Percentiles rank a stretch among this genome's conserved stretches.
Conservation (phyloP, 148 eudicot species). For the Polygonum maritimum region DNA sequence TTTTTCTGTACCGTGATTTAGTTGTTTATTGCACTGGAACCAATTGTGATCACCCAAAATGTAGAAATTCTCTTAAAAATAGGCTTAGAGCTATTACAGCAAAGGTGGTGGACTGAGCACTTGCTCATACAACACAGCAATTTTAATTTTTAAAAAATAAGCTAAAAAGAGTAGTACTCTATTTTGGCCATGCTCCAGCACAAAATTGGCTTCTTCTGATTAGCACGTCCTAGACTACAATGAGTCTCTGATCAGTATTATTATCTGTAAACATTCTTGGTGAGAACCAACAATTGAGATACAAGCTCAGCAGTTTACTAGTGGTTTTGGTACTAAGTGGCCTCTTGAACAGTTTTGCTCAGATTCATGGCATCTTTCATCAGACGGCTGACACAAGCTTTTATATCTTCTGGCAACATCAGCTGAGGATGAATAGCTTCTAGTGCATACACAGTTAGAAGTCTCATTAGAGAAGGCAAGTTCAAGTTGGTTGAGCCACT, state of each 20-base stretch:
- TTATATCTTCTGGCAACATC: conserved; percentile 46
- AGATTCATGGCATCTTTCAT: conserved; percentile 41
- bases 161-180: no score
- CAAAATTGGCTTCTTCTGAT: background rate
- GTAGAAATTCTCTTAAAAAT: no score
- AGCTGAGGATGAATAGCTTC: conserved; percentile 42
- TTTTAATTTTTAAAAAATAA: no score
- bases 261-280: background rate
- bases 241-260: background rate
- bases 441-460: conserved; percentile 49
- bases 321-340: background rate
- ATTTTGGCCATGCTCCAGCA: no score
- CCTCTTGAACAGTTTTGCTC: conserved; percentile 21
- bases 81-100: no score
- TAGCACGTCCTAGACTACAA: background rate
- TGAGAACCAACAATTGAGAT: background rate
- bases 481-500: conserved; percentile 25
- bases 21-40: no score
- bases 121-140: no score
- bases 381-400: conserved; percentile 43
- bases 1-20: no score
- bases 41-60: no score
- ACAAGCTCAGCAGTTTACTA: background rate
- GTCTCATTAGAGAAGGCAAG: conserved; percentile 46
- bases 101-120: no score